Evolutionary conservation across 202 grass and related monocot species (phyloP).

Genomic region (Alloteropsis angusta): DNA sequence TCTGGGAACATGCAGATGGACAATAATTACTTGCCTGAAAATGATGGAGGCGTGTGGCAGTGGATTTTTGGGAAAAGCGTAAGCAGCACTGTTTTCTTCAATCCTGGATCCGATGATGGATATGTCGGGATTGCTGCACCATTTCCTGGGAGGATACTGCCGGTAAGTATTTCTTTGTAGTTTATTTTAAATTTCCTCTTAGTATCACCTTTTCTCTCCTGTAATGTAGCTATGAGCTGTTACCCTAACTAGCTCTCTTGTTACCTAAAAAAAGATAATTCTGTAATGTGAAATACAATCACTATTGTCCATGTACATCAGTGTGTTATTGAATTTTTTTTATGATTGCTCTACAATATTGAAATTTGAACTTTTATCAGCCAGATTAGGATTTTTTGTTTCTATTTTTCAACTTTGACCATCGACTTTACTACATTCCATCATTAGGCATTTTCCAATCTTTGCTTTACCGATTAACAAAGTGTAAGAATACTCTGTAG

Average conservation of each 20-base stretch:
- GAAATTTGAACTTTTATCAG: background rate
- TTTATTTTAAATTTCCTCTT: background rate
- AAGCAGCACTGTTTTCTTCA: constrained; percentile 67
- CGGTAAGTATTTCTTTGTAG: constrained; percentile 36
- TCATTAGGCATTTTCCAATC: background rate
- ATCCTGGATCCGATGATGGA: constrained; percentile 65
- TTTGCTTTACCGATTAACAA: background rate
- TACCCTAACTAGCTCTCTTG: background rate
- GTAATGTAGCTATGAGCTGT: constrained; percentile 7
- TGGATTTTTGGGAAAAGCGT: constrained; percentile 92
- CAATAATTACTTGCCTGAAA: constrained; percentile 78
- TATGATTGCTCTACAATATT: background rate
- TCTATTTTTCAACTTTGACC: background rate
- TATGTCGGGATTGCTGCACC: constrained; percentile 83
- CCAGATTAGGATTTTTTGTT: background rate
- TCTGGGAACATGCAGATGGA: constrained; percentile 75
- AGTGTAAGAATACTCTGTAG: background rate
- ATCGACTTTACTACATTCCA: background rate
- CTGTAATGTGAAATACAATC: background rate
- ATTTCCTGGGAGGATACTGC: constrained; percentile 84
- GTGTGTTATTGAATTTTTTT: background rate
- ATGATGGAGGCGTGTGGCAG: constrained; percentile 89
- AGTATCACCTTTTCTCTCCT: background rate
- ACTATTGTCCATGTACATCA: background rate
- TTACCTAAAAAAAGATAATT: constrained; percentile 4